phyloP scores from a whole-genome alignment of 345 rosid genomes.

The Lagerstroemia speciosa region DNA sequence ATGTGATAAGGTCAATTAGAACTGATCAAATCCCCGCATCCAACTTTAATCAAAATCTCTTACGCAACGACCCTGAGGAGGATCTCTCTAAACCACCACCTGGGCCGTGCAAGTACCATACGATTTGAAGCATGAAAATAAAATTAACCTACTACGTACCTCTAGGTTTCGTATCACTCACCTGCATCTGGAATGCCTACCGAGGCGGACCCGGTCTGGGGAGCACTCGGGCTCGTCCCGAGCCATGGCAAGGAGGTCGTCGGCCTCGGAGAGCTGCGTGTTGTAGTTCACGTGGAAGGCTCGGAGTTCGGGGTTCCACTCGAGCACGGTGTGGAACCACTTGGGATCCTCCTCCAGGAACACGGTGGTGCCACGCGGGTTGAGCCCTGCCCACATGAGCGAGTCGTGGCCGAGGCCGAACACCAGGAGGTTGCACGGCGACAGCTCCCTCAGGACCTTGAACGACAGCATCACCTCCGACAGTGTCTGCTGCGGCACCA shows the following conservation, averaged over 20 bases:
- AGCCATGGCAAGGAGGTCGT: conserved; percentile 25
- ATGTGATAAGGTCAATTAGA: too few species aligned
- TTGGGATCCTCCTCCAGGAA: conserved; percentile 53
- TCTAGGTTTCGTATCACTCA: too few species aligned
- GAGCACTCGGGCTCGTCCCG: conserved; percentile 24
- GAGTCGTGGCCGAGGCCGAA: conserved; percentile 58
- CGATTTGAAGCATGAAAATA: too few species aligned
- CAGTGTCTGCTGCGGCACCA: conserved; percentile 31
- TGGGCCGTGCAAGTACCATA: too few species aligned
- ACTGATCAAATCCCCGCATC: too few species aligned
- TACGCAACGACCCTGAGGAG: too few species aligned
- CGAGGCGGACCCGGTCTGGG: conserved; percentile 20
- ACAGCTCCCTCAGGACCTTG: conserved; percentile 26
- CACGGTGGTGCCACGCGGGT: conserved; percentile 38
- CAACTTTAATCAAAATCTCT: too few species aligned
- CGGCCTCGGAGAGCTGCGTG: conserved; percentile 41
- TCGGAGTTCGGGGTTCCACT: conserved; percentile 19
- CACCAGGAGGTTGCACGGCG: conserved; percentile 55
- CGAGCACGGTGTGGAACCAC: conserved; percentile 26
- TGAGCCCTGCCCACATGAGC: conserved; percentile 48
- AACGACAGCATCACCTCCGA: conserved; percentile 29
- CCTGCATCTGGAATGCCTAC: conserved; percentile 27
- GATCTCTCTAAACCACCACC: too few species aligned
- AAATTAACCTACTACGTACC: too few species aligned
- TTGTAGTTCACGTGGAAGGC: conserved; percentile 31